Evolutionary conservation across 352 stramenopile genomes (phyloP).

Genomic region (Phytophthora parvispora): DNA sequence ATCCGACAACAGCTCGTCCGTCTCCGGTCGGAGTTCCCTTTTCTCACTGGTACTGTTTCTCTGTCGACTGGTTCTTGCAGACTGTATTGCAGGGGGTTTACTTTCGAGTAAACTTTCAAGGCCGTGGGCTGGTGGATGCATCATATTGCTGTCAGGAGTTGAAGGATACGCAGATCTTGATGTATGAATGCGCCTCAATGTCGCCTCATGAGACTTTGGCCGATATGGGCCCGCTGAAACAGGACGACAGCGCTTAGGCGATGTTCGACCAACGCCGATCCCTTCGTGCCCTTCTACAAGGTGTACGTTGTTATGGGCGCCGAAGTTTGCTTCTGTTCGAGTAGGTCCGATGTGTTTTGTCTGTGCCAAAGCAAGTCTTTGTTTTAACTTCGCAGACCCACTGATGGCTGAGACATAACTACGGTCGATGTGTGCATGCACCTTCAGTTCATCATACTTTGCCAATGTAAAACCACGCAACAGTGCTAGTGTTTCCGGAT

Average conservation of each 20-base stretch:
- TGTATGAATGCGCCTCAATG: constrained; percentile 55
- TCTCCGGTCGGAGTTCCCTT: constrained; percentile 28
- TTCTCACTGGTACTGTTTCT: constrained; percentile 3
- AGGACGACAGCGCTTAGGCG: constrained; percentile 70
- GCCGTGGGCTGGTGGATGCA: background rate
- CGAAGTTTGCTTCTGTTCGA: constrained; percentile 11
- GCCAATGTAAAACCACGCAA: constrained; percentile 66
- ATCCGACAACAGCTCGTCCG: constrained; percentile 9
- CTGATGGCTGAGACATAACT: constrained; percentile 79
- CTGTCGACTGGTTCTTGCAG: constrained; percentile 13
- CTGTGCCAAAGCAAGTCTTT: constrained; percentile 55
- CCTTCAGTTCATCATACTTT: constrained; percentile 73
- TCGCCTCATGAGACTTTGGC: constrained; percentile 37
- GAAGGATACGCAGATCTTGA: constrained; percentile 63
- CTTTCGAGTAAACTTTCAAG: background rate
- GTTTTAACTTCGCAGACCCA: constrained; percentile 58
- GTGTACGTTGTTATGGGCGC: constrained; percentile 16
- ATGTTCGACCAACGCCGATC: constrained; percentile 52
- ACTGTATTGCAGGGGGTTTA: constrained; percentile 2
- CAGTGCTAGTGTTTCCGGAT: constrained; percentile 58
- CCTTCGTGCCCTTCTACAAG: constrained; percentile 31
- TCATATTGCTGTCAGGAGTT: constrained; percentile 9
- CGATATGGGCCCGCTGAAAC: constrained; percentile 70
- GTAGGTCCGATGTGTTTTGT: constrained; percentile 44
- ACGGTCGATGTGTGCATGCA: constrained; percentile 79